Evolutionary conservation across 768 basidiomycete species (phyloP), one percentile per base, ranked within the genome.

Genomic region (Lenzites betulinus): DNA sequence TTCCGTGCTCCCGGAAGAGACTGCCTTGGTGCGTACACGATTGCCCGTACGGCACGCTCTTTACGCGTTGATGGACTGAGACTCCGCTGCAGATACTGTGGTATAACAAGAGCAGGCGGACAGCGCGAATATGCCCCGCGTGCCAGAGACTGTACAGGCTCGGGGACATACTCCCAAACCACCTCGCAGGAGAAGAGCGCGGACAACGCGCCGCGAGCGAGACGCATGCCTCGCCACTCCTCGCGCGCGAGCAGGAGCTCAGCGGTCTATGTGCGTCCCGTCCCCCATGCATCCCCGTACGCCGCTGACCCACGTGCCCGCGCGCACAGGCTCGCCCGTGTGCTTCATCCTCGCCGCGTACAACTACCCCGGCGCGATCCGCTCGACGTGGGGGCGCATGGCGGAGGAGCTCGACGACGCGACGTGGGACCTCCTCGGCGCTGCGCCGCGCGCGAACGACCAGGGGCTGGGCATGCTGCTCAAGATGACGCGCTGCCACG

Each of bases 41-140:
- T n/a, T n/a, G n/a, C n/a, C 22, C 11, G 12, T 26, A 23, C 20
- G 15, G 3, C 18, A 22, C n/a, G 3, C 16, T 13, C 2, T 44
- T 16, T 12, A 23, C 49, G 13, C 41, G 16, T 48, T 23, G n/a
- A 33, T 2, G 12, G 5, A 20, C 25, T 16, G 43, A 25, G 30
- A 7, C 38, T 43, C 38, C 43, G 0, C 22, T 44, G 22, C 62
- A 90, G 90, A 85, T 89, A 11, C 66, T 92, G 13, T 93, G 90
- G 90, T 92, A 93, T 68, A 93, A 93, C 77, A 91, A 91, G 74
- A 91, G 88, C 68, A 82, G 92, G 2, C 72, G 79, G 6, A 81
- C 78, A 11, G 82, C 85, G 54, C 84, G 92, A 26, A 80, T 93
- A 52, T 93, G 92, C 66, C 91, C 92, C 2, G 82, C 89, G 0